phyloP scores from a whole-genome alignment of 371 early-diverging fungal species.

The Entomophthora muscae region DNA sequence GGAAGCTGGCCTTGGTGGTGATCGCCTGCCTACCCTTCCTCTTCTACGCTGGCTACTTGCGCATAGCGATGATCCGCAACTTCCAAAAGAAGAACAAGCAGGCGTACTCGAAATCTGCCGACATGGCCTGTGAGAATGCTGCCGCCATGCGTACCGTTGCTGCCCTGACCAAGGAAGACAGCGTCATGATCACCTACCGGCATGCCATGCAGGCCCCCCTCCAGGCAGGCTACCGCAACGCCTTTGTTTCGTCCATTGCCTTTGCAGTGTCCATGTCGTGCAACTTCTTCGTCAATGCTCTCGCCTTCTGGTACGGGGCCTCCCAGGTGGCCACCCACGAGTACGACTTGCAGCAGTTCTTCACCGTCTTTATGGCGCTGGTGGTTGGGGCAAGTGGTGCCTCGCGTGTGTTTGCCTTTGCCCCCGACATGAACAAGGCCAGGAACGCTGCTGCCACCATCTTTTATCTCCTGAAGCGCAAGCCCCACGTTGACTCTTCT shows the following conservation, averaged over 20 bases:
- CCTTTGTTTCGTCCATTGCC: conserved; percentile 28
- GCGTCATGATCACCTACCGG: conserved; percentile 32
- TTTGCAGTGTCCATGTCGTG: conserved; percentile 42
- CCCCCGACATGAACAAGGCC: conserved; percentile 23
- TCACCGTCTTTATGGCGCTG: conserved; percentile 23
- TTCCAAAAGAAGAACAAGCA: conserved; percentile 9
- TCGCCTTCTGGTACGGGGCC: conserved; percentile 37
- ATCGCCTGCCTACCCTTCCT: conserved; percentile 30
- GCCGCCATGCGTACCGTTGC: conserved; percentile 74
- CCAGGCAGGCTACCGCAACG: conserved; percentile 28
- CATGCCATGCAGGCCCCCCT: conserved; percentile 39
- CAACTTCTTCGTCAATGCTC: conserved; percentile 35
- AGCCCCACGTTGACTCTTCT: conserved; percentile 29
- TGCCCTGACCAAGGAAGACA: conserved; percentile 54
- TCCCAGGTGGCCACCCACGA: conserved; percentile 18
- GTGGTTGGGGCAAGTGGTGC: conserved; percentile 22
- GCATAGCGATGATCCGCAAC: conserved; percentile 11
- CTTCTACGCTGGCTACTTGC: conserved; percentile 9
- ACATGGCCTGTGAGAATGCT: conserved; percentile 74
- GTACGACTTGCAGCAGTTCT: conserved; percentile 13
- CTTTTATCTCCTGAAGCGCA: conserved; percentile 62
- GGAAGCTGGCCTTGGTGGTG: conserved; percentile 49
- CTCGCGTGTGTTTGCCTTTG: conserved; percentile 10
- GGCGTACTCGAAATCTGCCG: conserved; percentile 11
- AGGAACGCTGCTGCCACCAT: conserved; percentile 62